Evolutionary conservation across 1,284 basidiomycete genomes (phyloP), one percentile per base, ranked within the genome.

Genomic region (Amylostereum areolatum): DNA sequence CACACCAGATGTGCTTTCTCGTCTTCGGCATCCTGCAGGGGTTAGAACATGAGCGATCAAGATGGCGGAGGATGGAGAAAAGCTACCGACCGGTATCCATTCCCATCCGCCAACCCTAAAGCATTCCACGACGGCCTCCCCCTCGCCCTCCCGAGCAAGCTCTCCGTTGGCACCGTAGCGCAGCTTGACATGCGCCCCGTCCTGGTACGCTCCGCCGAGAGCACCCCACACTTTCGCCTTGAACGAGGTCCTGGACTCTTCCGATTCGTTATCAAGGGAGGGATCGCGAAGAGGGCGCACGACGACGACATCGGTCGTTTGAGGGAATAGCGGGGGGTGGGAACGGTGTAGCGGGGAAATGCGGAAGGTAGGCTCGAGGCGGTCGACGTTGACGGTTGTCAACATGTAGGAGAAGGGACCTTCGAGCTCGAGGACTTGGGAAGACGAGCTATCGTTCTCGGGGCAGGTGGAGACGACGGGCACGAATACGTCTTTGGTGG

Each of bases 341-440:
- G 70, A 53, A 40, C 61, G 52, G 56, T 58, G 66, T 27, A 84
- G 72, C 8, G 92, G 89, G 0, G 83, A 73, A 43, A 93, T 87
- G 48, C 84, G 72, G 62, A 97, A 96, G 2, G 70, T 63, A 1
- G 88, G 81, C 65, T 97, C 94, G 49, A 97, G 73, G 11, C 94
- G 75, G 63, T 92, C 85, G 30, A 89, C 87, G 50, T 91, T 88
- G 46, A 89, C 74, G 0, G 87, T 86, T 5, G 85, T 83, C 24
- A 96, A 66, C 61, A 93, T 89, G 66, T 98, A 98, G 18, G 78
- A 71, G 61, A 96, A 97, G 1, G 92, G 92, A 0, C 92, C 94
- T 1, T 75, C 58, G n/a, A 87, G 53, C 40, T 75, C 71, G 28
- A 78, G 9, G n/a, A 34, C 27, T 5, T 33, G 18, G 18, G 18